These are phyloP conservation scores for Talinum fruticosum DNA, from an alignment of 148 eudicot species.

Conservation along the genomic window DNA sequence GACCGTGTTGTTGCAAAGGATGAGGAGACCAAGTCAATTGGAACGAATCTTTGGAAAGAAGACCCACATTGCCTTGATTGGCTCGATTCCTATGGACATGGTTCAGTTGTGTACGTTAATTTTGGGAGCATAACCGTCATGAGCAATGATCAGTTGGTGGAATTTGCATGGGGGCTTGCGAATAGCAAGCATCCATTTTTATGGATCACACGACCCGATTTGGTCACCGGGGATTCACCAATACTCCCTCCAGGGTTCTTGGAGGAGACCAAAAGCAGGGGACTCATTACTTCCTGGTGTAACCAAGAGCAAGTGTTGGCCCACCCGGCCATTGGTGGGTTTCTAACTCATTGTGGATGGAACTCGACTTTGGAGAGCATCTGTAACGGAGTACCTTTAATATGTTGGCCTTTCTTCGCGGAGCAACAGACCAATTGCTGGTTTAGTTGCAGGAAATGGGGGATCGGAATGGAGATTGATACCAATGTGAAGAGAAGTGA, in stretches of 20 bases:
- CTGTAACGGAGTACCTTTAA: slow-evolving; percentile 17
- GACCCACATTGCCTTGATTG: slow-evolving; percentile 23
- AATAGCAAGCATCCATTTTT: slow-evolving; percentile 14
- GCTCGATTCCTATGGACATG: slow-evolving; percentile 18
- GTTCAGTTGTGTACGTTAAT: slow-evolving; percentile 15
- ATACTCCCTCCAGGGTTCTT: too few species aligned
- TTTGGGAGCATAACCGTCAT: too few species aligned
- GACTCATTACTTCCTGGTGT: too few species aligned
- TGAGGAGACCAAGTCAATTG: slow-evolving; percentile 8
- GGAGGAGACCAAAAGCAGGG: too few species aligned
- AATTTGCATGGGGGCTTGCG: slow-evolving; percentile 31
- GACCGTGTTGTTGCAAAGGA: neutral
- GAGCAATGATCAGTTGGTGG: slow-evolving; percentile 23
- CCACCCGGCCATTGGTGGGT: slow-evolving; percentile 20
- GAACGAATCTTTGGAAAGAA: slow-evolving; percentile 34
- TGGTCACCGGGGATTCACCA: too few species aligned
- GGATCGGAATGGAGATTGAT: slow-evolving; percentile 24
- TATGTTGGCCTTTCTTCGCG: slow-evolving; percentile 31
- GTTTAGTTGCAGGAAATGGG: slow-evolving; percentile 18
- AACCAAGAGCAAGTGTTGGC: slow-evolving; percentile 19
- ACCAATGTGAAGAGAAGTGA: slow-evolving; percentile 3
- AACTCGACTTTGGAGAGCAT: slow-evolving; percentile 28
- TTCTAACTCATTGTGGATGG: slow-evolving; percentile 30
- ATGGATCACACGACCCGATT: slow-evolving; percentile 31
- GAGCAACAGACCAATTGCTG: slow-evolving; percentile 29